Conservation (phyloP, 73 alveolate genomes). For the Paramecium primaurelia region DNA sequence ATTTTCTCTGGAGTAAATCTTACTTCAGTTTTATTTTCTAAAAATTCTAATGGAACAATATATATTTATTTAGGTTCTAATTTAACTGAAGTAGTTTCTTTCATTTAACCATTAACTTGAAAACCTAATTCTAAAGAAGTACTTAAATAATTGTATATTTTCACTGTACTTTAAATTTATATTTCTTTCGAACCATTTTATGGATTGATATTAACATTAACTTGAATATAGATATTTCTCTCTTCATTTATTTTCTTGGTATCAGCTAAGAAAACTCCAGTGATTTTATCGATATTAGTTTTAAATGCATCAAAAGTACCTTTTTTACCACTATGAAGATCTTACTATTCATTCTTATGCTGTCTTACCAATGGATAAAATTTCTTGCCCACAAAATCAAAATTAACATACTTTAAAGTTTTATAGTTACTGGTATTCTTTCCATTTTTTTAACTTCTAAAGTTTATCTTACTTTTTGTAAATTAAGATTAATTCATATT, state of each 20-base stretch:
- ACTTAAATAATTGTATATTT: constrained; percentile 42
- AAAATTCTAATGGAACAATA: constrained; percentile 47
- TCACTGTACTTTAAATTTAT: constrained; percentile 41
- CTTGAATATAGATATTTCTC: constrained; percentile 5
- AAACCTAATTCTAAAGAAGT: constrained; percentile 47
- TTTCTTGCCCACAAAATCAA: constrained; percentile 45
- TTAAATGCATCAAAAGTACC: constrained; percentile 13
- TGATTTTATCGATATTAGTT: constrained; percentile 10
- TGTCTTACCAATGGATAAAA: neutral
- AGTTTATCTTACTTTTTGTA: neutral
- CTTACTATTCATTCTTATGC: constrained; percentile 30
- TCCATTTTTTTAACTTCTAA: neutral
- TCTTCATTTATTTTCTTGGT: constrained; percentile 28
- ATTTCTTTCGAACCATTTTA: constrained; percentile 60
- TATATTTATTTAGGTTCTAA: constrained; percentile 17
- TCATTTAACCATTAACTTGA: constrained; percentile 26
- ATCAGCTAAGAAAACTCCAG: neutral
- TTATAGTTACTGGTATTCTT: constrained; percentile 1
- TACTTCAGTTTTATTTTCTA: constrained; percentile 51
- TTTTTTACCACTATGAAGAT: neutral
- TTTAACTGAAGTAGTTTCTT: constrained; percentile 15
- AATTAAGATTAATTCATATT: neutral
- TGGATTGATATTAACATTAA: constrained; percentile 52
- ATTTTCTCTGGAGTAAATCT: constrained; percentile 50
- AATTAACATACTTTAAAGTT: constrained; percentile 6